Evolutionary conservation across 495 filamentous ascomycete genomes (phyloP), one percentile per base, ranked within the genome.

Genomic region (Aspergillus saccharolyticus): DNA sequence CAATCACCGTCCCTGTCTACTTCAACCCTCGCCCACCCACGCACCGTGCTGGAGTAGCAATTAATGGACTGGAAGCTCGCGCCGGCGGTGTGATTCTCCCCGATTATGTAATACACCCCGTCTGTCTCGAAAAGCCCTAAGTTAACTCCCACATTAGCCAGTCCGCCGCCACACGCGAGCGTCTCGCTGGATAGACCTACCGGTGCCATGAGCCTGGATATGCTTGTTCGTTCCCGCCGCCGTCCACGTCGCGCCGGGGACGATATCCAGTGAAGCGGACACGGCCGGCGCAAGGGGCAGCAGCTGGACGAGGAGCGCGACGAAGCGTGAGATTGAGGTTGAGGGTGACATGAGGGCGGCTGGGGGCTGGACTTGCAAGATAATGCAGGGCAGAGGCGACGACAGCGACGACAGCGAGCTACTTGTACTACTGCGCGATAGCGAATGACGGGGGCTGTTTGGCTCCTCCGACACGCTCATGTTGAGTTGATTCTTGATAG

Each of bases 41-140:
- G n/a, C 15, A 60, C 78, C 20, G 54, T 63, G 61, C 66, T 61
- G 1, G 73, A 76, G 43, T 76, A 76, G 58, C 78, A 81, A 65
- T 86, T 86, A 47, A 89, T 72, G 59, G 78, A 81, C 57, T 82
- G 75, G 65, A 88, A 88, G 7, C 73, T 65, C 30, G 68, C 73
- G 25, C 85, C 85, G 45, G 75, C 61, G 4, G 77, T 72, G 66
- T 89, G 87, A 70, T 89, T 84, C 69, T 89, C 85, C 45, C 85
- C 85, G 44, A 87, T 73, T 54, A 81, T 70, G 71, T 87, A 86
- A 73, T 82, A 89, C 0, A 73, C 75, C 17, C 70, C 71, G 57
- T 79, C 74, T 3, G 77, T 80, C 47, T 81, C 65, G 63, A 83
- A 78, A 16, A 85, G 56, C 52, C 82, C 83, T 59, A 15, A 15